A percentile compares a stretch with the other conserved stretches of the same genome.
These are phyloP conservation scores for Geranium rotundifolium DNA, from an alignment of 345 rosid genomes.

Conservation along the genomic window DNA sequence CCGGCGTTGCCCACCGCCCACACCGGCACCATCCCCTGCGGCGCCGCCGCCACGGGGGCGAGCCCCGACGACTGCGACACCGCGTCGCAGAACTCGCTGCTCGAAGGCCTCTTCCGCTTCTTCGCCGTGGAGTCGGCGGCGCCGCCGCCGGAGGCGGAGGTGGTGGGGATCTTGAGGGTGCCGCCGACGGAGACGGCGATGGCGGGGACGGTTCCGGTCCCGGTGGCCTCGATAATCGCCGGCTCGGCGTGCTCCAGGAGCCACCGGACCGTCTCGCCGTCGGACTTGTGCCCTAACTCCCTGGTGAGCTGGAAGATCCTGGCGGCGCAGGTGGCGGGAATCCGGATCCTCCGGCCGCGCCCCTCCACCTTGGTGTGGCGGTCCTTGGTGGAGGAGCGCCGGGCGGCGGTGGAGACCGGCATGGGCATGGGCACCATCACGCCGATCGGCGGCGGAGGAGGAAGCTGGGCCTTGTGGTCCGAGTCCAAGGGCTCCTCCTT, in stretches of 20 bases:
- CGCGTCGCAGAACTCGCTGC: constrained; percentile 24
- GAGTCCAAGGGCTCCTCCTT: constrained; percentile 31
- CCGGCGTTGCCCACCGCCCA: constrained; percentile 28
- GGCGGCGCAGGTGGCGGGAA: constrained; percentile 46
- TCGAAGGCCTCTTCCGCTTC: constrained; percentile 26
- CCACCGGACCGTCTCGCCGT: constrained; percentile 47
- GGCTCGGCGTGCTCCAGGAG: constrained; percentile 37
- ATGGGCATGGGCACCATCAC: constrained; percentile 12
- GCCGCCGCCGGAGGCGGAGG: constrained; percentile 4
- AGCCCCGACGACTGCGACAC: constrained; percentile 22
- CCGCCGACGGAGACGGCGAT: constrained; percentile 36
- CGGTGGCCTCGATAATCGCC: constrained; percentile 36
- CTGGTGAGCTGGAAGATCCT: constrained; percentile 38
- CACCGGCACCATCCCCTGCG: constrained; percentile 33
- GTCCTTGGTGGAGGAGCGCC: constrained; percentile 41
- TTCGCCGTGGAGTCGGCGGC: constrained; percentile 2
- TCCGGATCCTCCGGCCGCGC: constrained; percentile 48
- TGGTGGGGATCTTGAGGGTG: constrained; percentile 31
- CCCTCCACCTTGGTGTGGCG: constrained; percentile 53
- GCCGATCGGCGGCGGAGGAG: constrained; percentile 7
- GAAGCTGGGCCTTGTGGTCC: constrained; percentile 7
- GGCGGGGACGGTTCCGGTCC: constrained; percentile 36
- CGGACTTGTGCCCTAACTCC: constrained; percentile 38
- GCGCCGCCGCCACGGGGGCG: constrained; percentile 15
- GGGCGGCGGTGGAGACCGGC: constrained; percentile 4